Evolutionary conservation across 2,329 filamentous ascomycete genomes (phyloP).

Genomic region (Penicillium sp.): DNA sequence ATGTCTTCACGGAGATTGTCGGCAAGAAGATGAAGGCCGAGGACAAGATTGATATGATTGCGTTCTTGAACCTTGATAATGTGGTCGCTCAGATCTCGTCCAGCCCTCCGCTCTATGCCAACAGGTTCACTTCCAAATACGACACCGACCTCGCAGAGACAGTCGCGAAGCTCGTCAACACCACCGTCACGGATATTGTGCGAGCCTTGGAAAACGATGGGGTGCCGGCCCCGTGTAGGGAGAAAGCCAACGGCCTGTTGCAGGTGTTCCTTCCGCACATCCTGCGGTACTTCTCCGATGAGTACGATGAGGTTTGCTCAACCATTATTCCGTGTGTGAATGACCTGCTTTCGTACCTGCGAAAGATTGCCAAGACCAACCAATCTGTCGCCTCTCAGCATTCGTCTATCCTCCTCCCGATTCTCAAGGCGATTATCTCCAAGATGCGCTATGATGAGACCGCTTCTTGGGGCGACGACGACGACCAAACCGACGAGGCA

Average conservation of each 20-base stretch:
- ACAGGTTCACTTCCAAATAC: conserved; percentile 81
- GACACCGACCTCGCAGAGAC: conserved; percentile 95
- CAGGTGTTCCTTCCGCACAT: conserved; percentile 84
- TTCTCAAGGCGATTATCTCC: conserved; percentile 86
- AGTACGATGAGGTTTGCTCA: conserved; percentile 97
- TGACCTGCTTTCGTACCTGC: conserved; percentile 87
- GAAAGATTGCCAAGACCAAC: conserved; percentile 71
- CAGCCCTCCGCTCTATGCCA: conserved; percentile 79
- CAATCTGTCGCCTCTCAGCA: conserved; percentile 74
- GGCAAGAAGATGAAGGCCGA: conserved; percentile 95
- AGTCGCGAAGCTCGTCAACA: conserved; percentile 94
- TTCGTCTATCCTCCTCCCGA: conserved; percentile 80
- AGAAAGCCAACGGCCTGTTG: conserved; percentile 79
- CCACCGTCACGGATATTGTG: conserved; percentile 83
- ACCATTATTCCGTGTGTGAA: conserved; percentile 92
- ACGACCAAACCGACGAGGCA: conserved; percentile 93
- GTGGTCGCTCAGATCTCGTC: conserved; percentile 85
- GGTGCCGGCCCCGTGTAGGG: conserved; percentile 65
- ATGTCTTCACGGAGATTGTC: conserved; percentile 93
- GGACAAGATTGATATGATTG: conserved; percentile 93
- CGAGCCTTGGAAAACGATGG: conserved; percentile 76
- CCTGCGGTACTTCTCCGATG: conserved; percentile 93
- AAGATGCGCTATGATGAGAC: conserved; percentile 99
- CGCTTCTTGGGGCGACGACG: conserved; percentile 88
- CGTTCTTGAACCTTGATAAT: conserved; percentile 83